phyloP scores from a whole-genome alignment of 2,329 filamentous ascomycete species.

The Pezicula radicicola region DNA sequence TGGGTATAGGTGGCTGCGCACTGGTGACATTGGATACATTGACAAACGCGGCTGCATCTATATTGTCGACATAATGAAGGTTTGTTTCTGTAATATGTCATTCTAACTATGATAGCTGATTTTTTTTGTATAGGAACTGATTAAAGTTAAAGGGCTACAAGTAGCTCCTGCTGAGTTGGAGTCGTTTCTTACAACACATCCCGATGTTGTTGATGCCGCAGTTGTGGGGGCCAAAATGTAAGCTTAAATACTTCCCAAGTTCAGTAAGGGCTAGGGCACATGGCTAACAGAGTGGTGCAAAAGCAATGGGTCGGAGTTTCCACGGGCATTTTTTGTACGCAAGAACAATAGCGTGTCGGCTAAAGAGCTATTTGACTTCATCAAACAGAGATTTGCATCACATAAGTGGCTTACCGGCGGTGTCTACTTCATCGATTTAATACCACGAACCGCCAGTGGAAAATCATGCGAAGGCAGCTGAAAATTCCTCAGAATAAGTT shows the following conservation, averaged over 20 bases:
- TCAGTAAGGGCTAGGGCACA: conserved; percentile 13
- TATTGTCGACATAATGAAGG: conserved; percentile 67
- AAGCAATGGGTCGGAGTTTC: conserved; percentile 46
- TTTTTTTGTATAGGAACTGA: conserved; percentile 35
- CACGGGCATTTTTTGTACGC: conserved; percentile 54
- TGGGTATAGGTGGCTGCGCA: conserved; percentile 56
- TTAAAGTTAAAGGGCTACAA: conserved; percentile 38
- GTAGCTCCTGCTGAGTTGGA: conserved; percentile 38
- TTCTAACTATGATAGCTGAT: neutral
- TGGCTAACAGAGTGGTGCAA: conserved; percentile 7
- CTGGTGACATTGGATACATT: conserved; percentile 63
- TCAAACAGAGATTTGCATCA: conserved; percentile 30
- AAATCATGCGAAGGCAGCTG: conserved; percentile 35
- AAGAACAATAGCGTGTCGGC: conserved; percentile 32
- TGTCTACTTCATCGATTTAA: conserved; percentile 60
- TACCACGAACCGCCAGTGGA: conserved; percentile 62
- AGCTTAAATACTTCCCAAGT: conserved; percentile 23
- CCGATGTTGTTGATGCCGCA: conserved; percentile 49
- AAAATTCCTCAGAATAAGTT: neutral
- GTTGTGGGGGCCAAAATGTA: conserved; percentile 45
- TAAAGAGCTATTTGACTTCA: neutral
- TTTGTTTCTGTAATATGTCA: neutral
- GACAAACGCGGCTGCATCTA: conserved; percentile 52
- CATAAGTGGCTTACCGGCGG: conserved; percentile 69
- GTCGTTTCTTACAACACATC: conserved; percentile 23